Evolutionary conservation across 148 eudicot genomes (phyloP), one percentile per base, ranked within the genome.

Genomic region (Amaranthus cruentus): DNA sequence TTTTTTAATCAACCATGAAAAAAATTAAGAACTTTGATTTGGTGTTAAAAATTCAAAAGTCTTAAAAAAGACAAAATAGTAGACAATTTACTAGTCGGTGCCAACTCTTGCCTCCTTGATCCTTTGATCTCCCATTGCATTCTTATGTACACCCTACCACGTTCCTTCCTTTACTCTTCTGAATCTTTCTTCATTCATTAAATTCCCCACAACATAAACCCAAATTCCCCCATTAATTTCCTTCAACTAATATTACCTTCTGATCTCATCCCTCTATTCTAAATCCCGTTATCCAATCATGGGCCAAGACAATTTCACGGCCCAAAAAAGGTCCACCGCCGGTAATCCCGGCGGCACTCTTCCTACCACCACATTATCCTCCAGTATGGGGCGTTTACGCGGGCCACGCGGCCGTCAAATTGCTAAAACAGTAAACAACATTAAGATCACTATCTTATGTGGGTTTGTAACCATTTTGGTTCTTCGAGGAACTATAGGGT

Each of bases 401-500:
- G 68, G 14, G 5, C 75, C 80, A 4, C 88, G 87, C 47, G 52
- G 76, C 71, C 77, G 84, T 42, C 87, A 79, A 43, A 79, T 84
- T 69, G 83, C 81, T 6, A 87, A 84, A 61, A 83, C 84, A 6
- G 52, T 85, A 77, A 80, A 78, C 75, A 85, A 85, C 72, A 79
- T 83, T 1, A 80, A 81, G 74, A 77, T 84, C 75, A 85, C 91
- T 2, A 71, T 87, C 71, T 48, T 87, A 2, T 87, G 91, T 47
- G 81, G 85, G 10, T 77, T 87, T 68, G 79, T 87, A 6, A 87
- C 91, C 5, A 80, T 87, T 71, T 76, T 87, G 5, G 91, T 87
- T 66, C 78, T 87, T 44, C 88, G 88, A 10, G 91, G 91, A 54
- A 87, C 91, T 7, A 85, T 87, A 47, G 91, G 91, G 47, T 58